Conservation (phyloP, 1,284 basidiomycete species). For the Austroboletus novae-zelandiae region DNA sequence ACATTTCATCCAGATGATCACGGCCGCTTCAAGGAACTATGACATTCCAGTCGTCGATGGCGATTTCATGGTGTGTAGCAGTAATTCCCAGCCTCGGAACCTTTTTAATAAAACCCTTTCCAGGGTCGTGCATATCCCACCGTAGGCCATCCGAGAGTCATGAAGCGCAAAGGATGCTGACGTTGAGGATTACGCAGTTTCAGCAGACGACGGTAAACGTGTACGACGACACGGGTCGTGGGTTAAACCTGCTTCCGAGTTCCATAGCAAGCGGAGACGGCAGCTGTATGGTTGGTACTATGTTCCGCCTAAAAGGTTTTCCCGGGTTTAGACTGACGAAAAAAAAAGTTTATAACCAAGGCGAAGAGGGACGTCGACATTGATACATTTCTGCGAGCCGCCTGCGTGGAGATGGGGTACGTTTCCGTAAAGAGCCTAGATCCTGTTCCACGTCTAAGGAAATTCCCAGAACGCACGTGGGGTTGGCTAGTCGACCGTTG, state of each 20-base stretch:
- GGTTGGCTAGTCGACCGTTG: conserved; percentile 42
- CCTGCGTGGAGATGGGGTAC: conserved; percentile 44
- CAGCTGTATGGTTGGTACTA: conserved; percentile 33
- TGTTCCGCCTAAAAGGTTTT: not conserved
- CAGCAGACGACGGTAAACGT: conserved; percentile 41
- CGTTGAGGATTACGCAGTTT: conserved; percentile 17
- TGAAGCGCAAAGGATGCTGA: not conserved
- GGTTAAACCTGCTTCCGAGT: conserved; percentile 31
- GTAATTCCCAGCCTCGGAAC: conserved; percentile 1
- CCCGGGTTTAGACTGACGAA: not conserved
- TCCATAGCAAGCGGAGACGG: conserved; percentile 39
- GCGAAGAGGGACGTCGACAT: conserved; percentile 33
- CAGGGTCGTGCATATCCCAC: conserved; percentile 38
- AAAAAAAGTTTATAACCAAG: conserved; percentile 34
- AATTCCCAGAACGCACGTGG: conserved; percentile 33
- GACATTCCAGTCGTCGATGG: conserved; percentile 39
- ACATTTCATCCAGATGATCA: conserved; percentile 31
- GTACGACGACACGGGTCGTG: conserved; percentile 33
- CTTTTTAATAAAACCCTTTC: conserved; percentile 6
- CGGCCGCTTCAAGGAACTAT: conserved; percentile 36
- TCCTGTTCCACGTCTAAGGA: not conserved
- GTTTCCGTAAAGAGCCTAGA: not conserved
- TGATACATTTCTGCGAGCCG: conserved; percentile 35
- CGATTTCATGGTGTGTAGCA: conserved; percentile 48
- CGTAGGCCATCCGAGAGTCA: conserved; percentile 14